These are phyloP conservation scores for Thraustochytrium sp. DNA, from an alignment of 352 stramenopile genomes.

Conservation along the genomic window DNA sequence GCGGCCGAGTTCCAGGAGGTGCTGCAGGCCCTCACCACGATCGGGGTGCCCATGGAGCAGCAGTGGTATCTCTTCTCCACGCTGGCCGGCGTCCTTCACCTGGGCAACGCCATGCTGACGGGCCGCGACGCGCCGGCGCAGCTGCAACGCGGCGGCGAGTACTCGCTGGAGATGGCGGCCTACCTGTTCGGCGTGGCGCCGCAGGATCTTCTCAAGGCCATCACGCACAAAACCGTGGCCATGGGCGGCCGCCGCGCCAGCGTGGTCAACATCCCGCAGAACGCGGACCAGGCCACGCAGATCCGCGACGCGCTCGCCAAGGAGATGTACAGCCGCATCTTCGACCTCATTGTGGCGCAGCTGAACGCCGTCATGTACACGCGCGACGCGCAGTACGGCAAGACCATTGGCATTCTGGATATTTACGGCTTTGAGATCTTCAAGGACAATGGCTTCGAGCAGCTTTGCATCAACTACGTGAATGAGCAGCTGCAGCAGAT, in stretches of 20 bases:
- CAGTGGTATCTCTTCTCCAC: slow-evolving; percentile 83
- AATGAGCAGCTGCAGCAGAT: slow-evolving; percentile 77
- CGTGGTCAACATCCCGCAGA: slow-evolving; percentile 40
- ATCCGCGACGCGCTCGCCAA: slow-evolving; percentile 86
- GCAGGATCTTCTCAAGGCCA: slow-evolving; percentile 38
- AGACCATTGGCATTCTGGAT: slow-evolving; percentile 89
- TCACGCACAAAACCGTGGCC: slow-evolving; percentile 42
- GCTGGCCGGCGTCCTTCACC: slow-evolving; percentile 79
- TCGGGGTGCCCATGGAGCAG: slow-evolving; percentile 77
- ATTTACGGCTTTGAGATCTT: slow-evolving; percentile 89
- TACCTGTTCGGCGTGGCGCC: slow-evolving; percentile 42
- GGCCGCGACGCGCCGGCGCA: slow-evolving; percentile 51
- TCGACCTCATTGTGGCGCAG: slow-evolving; percentile 91
- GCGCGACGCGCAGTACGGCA: slow-evolving; percentile 41
- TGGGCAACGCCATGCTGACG: slow-evolving; percentile 85
- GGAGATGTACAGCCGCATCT: slow-evolving; percentile 91
- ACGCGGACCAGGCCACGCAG: slow-evolving; percentile 42
- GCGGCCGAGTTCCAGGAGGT: slow-evolving; percentile 68
- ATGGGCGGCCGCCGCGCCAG: slow-evolving; percentile 34
- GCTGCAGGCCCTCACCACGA: slow-evolving; percentile 56
- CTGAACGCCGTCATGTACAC: slow-evolving; percentile 60
- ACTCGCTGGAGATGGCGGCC: slow-evolving; percentile 41
- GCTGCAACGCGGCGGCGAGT: slow-evolving; percentile 19
- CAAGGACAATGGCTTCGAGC: slow-evolving; percentile 84
- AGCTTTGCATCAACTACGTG: slow-evolving; percentile 82